Conservation (phyloP, 2,329 filamentous ascomycete species). For the Aspergillus fumigatus region DNA sequence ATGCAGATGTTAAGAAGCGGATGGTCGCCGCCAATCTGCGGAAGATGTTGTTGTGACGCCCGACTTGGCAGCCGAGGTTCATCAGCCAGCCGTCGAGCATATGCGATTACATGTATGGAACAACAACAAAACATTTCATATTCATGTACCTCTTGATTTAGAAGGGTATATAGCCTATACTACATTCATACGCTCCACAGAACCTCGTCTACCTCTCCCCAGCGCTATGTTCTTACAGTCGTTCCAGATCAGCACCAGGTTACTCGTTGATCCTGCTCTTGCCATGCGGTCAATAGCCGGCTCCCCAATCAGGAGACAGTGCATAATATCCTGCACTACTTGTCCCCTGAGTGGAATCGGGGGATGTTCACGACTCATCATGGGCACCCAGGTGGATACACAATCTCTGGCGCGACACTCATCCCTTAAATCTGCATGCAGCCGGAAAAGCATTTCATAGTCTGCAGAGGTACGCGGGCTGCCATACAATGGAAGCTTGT, state of each 20-base stretch:
- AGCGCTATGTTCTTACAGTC: conserved; percentile 13
- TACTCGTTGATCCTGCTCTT: conserved; percentile 11
- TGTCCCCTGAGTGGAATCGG: conserved; percentile 43
- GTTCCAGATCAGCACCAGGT: conserved; percentile 19
- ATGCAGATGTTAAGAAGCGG: neutral
- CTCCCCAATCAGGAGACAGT: conserved; percentile 55
- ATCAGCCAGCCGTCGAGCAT: conserved; percentile 6
- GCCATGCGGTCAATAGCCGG: conserved; percentile 42
- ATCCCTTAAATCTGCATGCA: conserved; percentile 45
- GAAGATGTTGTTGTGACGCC: neutral
- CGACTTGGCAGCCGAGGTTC: conserved; percentile 25
- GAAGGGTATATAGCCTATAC: neutral
- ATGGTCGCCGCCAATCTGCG: neutral
- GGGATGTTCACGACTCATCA: conserved; percentile 56
- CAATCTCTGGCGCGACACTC: conserved; percentile 43
- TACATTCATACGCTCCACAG: conserved; percentile 3
- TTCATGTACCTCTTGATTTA: neutral
- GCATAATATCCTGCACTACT: conserved; percentile 48
- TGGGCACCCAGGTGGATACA: conserved; percentile 52
- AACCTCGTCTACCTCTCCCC: conserved; percentile 8
- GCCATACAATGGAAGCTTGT: conserved; percentile 49
- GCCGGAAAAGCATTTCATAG: conserved; percentile 53
- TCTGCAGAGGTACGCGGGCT: conserved; percentile 48
- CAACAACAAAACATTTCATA: neutral
- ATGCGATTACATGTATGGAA: neutral